Evolutionary conservation across 75 land plant species (phyloP).

Genomic region (Larix kaempferi): DNA sequence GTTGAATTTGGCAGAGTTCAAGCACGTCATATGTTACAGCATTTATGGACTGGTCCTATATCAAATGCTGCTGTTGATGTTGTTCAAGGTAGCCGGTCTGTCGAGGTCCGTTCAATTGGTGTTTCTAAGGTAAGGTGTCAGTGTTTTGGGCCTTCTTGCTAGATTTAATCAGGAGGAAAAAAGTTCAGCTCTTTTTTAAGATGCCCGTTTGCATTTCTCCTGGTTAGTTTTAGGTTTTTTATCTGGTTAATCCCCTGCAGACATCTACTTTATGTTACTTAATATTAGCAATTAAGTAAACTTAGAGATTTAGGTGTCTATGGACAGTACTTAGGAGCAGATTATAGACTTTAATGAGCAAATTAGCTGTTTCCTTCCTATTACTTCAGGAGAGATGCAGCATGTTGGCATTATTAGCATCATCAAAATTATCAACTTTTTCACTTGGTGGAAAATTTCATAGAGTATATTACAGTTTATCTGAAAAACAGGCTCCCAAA

Average conservation of each 20-base stretch:
- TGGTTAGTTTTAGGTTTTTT: neutral
- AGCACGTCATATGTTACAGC: slow-evolving; percentile 50
- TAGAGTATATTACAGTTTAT: neutral
- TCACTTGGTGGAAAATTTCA: neutral
- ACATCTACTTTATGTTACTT: neutral
- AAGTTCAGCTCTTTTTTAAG: neutral
- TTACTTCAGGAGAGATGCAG: too few relatives aligned
- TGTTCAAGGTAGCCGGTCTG: slow-evolving; percentile 48
- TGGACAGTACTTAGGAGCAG: neutral
- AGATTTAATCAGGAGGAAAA: neutral
- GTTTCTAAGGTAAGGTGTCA: slow-evolving; percentile 35
- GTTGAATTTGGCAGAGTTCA: slow-evolving; percentile 52
- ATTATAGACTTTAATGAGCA: neutral
- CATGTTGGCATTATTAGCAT: neutral
- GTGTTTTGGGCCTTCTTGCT: neutral
- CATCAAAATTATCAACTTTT: neutral
- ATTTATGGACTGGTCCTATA: slow-evolving; percentile 59
- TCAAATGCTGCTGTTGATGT: slow-evolving; percentile 55
- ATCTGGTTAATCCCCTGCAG: neutral
- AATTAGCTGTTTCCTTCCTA: neutral
- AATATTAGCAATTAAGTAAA: neutral
- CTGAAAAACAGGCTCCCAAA: neutral
- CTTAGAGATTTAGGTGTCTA: neutral
- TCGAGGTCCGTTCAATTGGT: slow-evolving; percentile 54
- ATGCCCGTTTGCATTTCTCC: neutral